These are phyloP conservation scores for Oryza glumipatula DNA, from an alignment of 176 grass and related monocot genomes.

Conservation along the genomic window DNA sequence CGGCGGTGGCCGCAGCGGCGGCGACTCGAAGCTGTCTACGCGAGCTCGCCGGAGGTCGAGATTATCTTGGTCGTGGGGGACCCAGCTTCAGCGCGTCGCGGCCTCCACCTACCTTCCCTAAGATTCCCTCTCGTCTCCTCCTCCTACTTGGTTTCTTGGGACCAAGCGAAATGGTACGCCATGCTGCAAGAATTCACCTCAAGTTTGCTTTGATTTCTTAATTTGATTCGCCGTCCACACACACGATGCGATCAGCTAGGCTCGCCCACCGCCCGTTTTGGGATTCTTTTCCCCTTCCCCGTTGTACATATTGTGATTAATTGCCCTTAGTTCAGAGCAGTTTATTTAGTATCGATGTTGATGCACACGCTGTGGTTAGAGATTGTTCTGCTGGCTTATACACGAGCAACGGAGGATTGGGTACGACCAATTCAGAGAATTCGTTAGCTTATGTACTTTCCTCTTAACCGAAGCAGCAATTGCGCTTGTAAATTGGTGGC, in stretches of 20 bases:
- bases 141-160: neutral
- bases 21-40: neutral
- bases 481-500: neutral
- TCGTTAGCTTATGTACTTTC: neutral
- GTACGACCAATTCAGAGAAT: no score
- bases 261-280: neutral
- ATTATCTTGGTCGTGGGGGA: neutral
- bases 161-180: constrained; percentile 16
- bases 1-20: no score
- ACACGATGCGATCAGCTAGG: no score
- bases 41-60: neutral
- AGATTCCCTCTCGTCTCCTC: neutral
- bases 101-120: neutral
- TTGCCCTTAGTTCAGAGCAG: neutral
- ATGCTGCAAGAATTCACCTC: neutral
- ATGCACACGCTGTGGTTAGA: neutral
- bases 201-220: neutral
- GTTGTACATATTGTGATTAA: neutral
- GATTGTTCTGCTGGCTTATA: neutral
- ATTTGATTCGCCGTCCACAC: neutral
- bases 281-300: neutral
- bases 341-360: neutral
- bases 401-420: neutral
- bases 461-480: neutral
- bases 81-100: neutral